Base-by-base conservation (phyloP, 2,329 filamentous ascomycete species). In the Cercospora beticola region DNA sequence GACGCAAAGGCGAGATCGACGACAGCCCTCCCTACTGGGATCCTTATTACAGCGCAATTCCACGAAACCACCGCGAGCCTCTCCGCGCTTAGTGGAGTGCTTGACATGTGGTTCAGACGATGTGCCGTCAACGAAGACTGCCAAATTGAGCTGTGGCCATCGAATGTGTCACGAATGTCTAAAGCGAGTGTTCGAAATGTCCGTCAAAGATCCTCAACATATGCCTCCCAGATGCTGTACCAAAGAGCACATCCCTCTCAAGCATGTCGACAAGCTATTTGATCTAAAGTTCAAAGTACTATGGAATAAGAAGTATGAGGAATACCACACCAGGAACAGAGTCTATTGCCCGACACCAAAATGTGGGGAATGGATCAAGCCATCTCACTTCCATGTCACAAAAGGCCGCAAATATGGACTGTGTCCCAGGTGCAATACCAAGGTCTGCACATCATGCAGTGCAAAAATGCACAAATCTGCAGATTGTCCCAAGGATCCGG, bases 171-270 rank as follows among this genome's bases (percentile, higher is more conserved):
- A 91, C 71, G 78, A 85, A 7, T 97, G 93, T 78, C 83, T 97
- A 49, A 90, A 88, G 78, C 87, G 88, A 61, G 86, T 88, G 67
- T 97, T 96, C 80, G 88, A 85, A 64, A 84, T 92, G 69, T 95
- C 92, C 10, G 84, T 94, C 70, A 89, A 85, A 52, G 92, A 96
- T 77, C 89, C 91, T 1, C 86, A 89, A 69, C 89, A 92, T 73
- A 96, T 97, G 92, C 92, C 93, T 18, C 93, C 93, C 0, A 87
- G 85, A 76, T 97, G 93, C 80, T 97, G 93, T 79, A 90, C 87
- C 3, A 76, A 86, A 21, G 87, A 92, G 12, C 86, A 88, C 73
- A 96, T 97, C 67, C 88, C 90, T 0, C 81, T 93, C 6, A 89
- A 88, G 72, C 88, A 93, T 77, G 93, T 94, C 30, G 91, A 94